Conservation (phyloP, 148 eudicot genomes). For the Vaccinium myrtillus region DNA sequence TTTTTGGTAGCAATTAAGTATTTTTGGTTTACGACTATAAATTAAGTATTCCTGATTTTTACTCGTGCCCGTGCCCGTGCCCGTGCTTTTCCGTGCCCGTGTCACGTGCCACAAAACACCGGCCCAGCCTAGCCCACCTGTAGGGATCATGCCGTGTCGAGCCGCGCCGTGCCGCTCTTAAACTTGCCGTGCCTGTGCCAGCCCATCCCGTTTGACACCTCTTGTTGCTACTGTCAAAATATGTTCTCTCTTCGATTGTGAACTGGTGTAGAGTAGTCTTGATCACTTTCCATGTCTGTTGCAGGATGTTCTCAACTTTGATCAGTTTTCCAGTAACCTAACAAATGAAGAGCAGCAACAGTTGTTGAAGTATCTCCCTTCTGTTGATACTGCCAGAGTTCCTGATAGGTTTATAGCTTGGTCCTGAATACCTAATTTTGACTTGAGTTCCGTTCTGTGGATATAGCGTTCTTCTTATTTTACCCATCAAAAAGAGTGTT, state of each 20-base stretch:
- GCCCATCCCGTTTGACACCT: too few relatives aligned
- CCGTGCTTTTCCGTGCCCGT: too few relatives aligned
- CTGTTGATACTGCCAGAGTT: conserved; percentile 43
- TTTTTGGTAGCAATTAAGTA: too few relatives aligned
- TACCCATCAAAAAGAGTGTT: not conserved
- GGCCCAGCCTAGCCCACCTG: too few relatives aligned
- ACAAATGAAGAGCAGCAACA: conserved; percentile 68
- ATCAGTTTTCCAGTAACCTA: conserved; percentile 52
- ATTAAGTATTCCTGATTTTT: too few relatives aligned
- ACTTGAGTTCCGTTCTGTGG: not conserved
- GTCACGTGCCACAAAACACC: too few relatives aligned
- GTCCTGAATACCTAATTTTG: not conserved
- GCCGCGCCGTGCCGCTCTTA: too few relatives aligned
- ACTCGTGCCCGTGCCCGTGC: too few relatives aligned
- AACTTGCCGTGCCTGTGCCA: too few relatives aligned
- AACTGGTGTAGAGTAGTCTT: not conserved
- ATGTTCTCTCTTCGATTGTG: not conserved
- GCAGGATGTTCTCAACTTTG: conserved; percentile 73
- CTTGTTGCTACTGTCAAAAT: not conserved
- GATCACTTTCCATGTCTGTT: conserved; percentile 8
- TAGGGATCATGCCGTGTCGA: too few relatives aligned
- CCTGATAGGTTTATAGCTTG: conserved; percentile 57
- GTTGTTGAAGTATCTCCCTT: conserved; percentile 71
- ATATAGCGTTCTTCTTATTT: not conserved
- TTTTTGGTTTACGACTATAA: too few relatives aligned